Evolutionary conservation across 1,284 basidiomycete genomes (phyloP), one percentile per base, ranked within the genome.

Genomic region (Athelia sp.): DNA sequence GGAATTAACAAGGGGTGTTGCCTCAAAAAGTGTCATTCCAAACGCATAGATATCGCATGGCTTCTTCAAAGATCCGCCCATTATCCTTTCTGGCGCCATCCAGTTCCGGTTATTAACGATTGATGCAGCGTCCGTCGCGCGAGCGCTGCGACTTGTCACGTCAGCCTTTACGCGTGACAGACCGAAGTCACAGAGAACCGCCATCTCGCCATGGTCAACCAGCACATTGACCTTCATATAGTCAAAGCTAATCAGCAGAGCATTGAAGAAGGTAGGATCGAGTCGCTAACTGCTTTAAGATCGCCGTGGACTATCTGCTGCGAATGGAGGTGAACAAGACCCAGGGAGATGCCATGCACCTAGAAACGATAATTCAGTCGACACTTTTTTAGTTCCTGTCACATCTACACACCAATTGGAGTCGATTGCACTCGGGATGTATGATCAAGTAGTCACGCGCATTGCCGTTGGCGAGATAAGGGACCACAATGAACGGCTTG

Each of bases 111-210:
- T 62, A 10, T 58, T 61, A 10, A 52, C 36, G 17, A 53, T 42
- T 10, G 32, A 44, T 14, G 38, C 26, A 13, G 19, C 23, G n/a
- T n/a, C n/a, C 3, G 45, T 42, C 11, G 15, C 47, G 22, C 40
- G 51, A 14, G 45, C 45, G 15, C 55, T 54, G 40, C 57, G 58
- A 45, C 52, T 58, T 43, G 55, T 53, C 24, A 54, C 51, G 45
- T 62, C 61, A 2, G 56, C 55, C 44, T 56, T 62, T 31, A 66
- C 51, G 15, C 58, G 54, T 8, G 66, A 59, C 9, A 68, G 52
- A 2, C 66, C 66, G 52, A 64, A 66, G 52, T 68, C 66, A 38
- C 61, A 62, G 4, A 68, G 56, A 3, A 64, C 48, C 3, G 60
- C 66, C n/a, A 53, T 54, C 21, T 54, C 59, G 17, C 52, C 50